phyloP scores from a whole-genome alignment of 148 eudicot genomes.

The Cornus controversa region DNA sequence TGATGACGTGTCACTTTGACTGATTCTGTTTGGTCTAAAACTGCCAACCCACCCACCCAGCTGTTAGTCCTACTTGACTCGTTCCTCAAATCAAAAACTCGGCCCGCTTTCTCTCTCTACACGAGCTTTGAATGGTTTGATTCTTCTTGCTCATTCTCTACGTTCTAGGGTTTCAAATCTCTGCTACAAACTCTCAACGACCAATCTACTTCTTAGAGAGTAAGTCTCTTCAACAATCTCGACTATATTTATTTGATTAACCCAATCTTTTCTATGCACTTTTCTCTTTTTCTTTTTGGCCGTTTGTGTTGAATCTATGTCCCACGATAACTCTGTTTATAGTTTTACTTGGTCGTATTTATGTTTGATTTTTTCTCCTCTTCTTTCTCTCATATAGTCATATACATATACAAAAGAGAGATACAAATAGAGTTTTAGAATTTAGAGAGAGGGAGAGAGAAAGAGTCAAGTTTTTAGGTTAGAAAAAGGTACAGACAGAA shows the following conservation, averaged over 20 bases:
- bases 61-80: slow-evolving; percentile 10
- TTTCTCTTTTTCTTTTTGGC: slow-evolving; percentile 2
- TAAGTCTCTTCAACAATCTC: slow-evolving; percentile 10
- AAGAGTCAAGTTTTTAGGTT: slow-evolving; percentile 38
- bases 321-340: slow-evolving; percentile 14
- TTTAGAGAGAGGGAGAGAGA: slow-evolving; percentile 4
- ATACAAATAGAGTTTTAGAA: not conserved
- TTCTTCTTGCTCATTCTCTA: not conserved
- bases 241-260: not conserved
- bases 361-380: slow-evolving; percentile 28
- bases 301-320: slow-evolving; percentile 3
- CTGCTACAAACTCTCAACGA: slow-evolving; percentile 15
- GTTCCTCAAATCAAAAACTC: not conserved
- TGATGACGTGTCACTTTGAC: slow-evolving; percentile 30
- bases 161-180: slow-evolving; percentile 22
- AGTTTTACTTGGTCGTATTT: slow-evolving; percentile 37
- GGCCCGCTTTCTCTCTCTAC: not conserved
- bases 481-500: slow-evolving; percentile 12
- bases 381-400: not conserved
- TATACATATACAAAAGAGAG: not conserved
- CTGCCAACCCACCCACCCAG: slow-evolving; percentile 17
- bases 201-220: slow-evolving; percentile 9
- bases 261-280: slow-evolving; percentile 1
- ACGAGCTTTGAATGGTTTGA: slow-evolving; percentile 12
- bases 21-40: slow-evolving; percentile 19